phyloP scores from a whole-genome alignment of 78 protist genomes.

The Pigoraptor vietnamica region DNA sequence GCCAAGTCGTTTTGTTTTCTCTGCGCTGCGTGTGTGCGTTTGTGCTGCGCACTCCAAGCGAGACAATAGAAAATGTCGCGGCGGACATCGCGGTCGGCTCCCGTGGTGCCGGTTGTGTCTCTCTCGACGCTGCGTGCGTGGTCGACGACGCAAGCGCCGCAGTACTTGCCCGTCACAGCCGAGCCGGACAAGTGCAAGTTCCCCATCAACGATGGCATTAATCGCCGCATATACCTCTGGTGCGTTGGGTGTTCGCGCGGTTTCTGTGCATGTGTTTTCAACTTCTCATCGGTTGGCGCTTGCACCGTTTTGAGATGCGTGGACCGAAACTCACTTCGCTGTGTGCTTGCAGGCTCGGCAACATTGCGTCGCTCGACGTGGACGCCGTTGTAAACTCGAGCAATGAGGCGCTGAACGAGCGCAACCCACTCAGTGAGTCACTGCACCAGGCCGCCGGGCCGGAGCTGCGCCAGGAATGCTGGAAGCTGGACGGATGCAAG shows the following conservation, averaged over 20 bases:
- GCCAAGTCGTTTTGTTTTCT: too few species aligned
- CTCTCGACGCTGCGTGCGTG: background rate
- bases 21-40: too few species aligned
- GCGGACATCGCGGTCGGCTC: too few species aligned
- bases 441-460: slow-evolving; percentile 16
- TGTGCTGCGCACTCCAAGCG: too few species aligned
- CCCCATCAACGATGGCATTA: background rate
- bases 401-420: slow-evolving; percentile 32
- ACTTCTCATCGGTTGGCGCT: background rate
- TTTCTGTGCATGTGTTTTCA: background rate
- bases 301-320: background rate
- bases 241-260: background rate
- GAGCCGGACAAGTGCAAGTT: background rate
- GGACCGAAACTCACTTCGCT: background rate
- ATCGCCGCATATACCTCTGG: background rate
- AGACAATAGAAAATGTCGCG: too few species aligned
- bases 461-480: background rate
- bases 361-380: background rate
- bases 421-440: background rate
- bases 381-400: slow-evolving; percentile 35
- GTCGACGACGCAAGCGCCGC: background rate
- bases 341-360: background rate
- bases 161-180: background rate
- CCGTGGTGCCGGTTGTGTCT: too few species aligned
- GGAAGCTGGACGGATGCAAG: slow-evolving; percentile 19